Evolutionary conservation across 2,329 filamentous ascomycete species (phyloP), one percentile per base, ranked within the genome.

Genomic region (Sarocladiaceae sp.): DNA sequence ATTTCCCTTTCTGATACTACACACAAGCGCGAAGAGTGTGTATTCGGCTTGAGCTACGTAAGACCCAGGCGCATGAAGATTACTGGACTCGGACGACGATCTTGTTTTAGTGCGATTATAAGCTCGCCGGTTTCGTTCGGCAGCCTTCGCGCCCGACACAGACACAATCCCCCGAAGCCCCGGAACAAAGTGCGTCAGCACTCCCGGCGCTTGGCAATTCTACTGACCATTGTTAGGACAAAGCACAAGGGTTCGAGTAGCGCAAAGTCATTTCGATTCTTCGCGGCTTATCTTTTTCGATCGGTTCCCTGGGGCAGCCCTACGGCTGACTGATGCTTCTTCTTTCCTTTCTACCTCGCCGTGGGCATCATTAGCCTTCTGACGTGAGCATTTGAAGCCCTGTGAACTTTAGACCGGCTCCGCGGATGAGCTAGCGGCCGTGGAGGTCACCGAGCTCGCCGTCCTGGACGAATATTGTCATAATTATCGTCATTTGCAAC

Each of bases 321-420:
- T n/a, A n/a, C n/a, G n/a, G n/a, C n/a, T n/a, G n/a, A n/a, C n/a
- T 33, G 29, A 33, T 15, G 29, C 29, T 33, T 8, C 29, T 33
- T 8, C 15, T 33, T 15, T 8, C 10, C 29, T 15, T 10, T 33
- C 15, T 33, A 10, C 29, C 8, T 33, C 29, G 29, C 29, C n/a
- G n/a, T n/a, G n/a, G n/a, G n/a, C n/a, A n/a, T n/a, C n/a, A 25
- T 42, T 26, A 46, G 40, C 40, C 40, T 46, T 46, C 40, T 46
- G 40, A 46, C 23, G 40, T 46, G 40, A 46, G 40, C 40, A n/a
- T 18, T 17, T 17, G n/a, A 26, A 17, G 10, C 8, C 11, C 25
- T 28, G 40, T 15, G 11, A 4, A 46, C 11, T 28, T 29, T 17
- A 28, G 22, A 10, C n/a, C 22, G n/a, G n/a, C 23, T 28, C 25